These are phyloP conservation scores for Populus davidiana DNA, from an alignment of 345 rosid species.

Conservation along the genomic window DNA sequence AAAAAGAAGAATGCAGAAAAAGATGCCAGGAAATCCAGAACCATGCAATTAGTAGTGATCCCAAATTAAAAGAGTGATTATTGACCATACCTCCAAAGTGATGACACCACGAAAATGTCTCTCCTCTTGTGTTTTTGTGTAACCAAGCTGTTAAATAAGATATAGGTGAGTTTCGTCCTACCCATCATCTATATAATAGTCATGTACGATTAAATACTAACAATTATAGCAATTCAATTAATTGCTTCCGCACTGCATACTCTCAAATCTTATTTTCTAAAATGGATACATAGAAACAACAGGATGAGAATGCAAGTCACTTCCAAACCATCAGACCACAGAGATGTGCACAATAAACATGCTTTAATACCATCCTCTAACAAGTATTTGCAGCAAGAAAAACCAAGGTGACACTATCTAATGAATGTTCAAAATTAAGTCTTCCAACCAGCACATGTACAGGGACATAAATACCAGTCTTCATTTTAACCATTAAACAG, in stretches of 20 bases:
- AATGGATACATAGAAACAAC: background rate
- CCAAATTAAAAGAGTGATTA: background rate
- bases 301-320: background rate
- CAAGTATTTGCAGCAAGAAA: background rate
- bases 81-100: constrained; percentile 72
- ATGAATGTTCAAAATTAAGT: background rate
- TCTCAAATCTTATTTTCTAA: background rate
- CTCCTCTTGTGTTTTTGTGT: constrained; percentile 94
- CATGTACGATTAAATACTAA: background rate
- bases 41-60: background rate
- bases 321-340: background rate
- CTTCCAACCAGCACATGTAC: background rate
- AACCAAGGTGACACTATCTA: background rate
- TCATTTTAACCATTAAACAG: background rate
- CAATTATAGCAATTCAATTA: background rate
- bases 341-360: background rate
- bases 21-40: background rate
- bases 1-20: background rate
- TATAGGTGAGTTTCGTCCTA: background rate
- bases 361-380: background rate
- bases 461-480: background rate
- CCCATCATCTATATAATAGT: background rate
- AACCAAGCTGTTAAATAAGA: constrained; percentile 69
- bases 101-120: constrained; percentile 88
- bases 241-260: background rate